Conservation (phyloP, 345 rosid genomes). For the Physaria fendleri region DNA sequence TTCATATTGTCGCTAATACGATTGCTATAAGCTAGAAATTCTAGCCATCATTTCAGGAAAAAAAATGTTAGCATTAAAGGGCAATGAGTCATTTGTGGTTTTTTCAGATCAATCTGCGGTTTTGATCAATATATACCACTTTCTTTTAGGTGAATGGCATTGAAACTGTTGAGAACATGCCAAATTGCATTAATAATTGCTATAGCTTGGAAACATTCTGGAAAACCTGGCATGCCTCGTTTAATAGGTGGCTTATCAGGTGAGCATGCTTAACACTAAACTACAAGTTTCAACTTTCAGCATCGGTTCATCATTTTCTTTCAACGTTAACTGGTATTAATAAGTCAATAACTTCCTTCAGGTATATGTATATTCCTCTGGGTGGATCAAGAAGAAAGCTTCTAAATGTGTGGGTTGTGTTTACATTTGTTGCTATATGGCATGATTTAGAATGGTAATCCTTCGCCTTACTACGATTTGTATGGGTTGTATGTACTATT, state of each 20-base stretch:
- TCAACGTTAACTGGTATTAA: not conserved
- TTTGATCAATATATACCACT: not conserved
- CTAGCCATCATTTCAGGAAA: no score
- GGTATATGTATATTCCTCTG: conserved; percentile 95
- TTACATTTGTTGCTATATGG: conserved; percentile 96
- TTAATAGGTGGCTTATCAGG: conserved; percentile 99
- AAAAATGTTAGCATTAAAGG: no score
- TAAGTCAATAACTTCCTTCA: conserved; percentile 23
- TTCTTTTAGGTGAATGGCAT: conserved; percentile 62
- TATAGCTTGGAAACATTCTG: conserved; percentile 81
- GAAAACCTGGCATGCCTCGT: conserved; percentile 99
- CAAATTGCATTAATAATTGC: conserved; percentile 88
- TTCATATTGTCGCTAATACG: not conserved
- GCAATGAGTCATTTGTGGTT: no score
- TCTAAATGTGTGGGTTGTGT: conserved; percentile 78
- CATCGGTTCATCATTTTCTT: not conserved
- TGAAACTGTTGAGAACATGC: conserved; percentile 91
- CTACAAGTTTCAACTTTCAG: conserved; percentile 4
- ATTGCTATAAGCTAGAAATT: not conserved
- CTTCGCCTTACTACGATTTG: not conserved
- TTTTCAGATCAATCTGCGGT: no score
- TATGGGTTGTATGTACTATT: not conserved
- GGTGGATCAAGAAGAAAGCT: conserved; percentile 87
- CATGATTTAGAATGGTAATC: conserved; percentile 93
- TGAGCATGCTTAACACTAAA: conserved; percentile 23